Evolutionary conservation across 441 rosid genomes (phyloP).

Genomic region (Adansonia madagascariensis): DNA sequence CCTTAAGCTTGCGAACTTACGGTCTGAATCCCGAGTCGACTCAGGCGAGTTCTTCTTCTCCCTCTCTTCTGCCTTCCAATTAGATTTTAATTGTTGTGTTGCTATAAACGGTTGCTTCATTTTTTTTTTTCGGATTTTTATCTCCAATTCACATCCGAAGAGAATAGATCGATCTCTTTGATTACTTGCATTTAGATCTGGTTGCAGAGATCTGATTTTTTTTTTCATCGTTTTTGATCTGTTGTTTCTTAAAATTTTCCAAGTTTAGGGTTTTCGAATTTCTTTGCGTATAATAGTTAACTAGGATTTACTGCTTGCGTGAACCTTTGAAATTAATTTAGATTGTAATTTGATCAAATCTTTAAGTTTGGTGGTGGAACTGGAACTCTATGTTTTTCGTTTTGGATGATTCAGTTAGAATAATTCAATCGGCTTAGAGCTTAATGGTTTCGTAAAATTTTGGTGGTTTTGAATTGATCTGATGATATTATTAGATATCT

Average conservation of each 20-base stretch:
- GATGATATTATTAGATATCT: background rate
- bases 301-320: background rate
- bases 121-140: background rate
- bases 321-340: background rate
- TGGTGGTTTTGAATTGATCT: background rate
- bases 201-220: background rate
- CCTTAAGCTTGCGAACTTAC: background rate
- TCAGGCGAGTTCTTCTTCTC: slow-evolving; percentile 8
- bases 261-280: background rate
- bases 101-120: too few species aligned
- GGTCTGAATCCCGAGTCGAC: background rate
- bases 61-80: background rate
- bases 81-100: too few species aligned
- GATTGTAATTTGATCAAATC: background rate
- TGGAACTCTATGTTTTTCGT: background rate
- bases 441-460: background rate
- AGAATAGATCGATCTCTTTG: background rate
- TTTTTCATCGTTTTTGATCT: background rate
- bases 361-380: background rate
- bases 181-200: background rate
- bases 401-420: background rate
- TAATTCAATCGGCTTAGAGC: background rate
- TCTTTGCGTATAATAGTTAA: background rate
- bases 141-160: background rate
- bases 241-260: background rate